Percentiles rank a stretch among this genome's conserved stretches.
These are phyloP conservation scores for Neonectria faginata DNA, from an alignment of 2,329 filamentous ascomycete species.

Conservation along the genomic window DNA sequence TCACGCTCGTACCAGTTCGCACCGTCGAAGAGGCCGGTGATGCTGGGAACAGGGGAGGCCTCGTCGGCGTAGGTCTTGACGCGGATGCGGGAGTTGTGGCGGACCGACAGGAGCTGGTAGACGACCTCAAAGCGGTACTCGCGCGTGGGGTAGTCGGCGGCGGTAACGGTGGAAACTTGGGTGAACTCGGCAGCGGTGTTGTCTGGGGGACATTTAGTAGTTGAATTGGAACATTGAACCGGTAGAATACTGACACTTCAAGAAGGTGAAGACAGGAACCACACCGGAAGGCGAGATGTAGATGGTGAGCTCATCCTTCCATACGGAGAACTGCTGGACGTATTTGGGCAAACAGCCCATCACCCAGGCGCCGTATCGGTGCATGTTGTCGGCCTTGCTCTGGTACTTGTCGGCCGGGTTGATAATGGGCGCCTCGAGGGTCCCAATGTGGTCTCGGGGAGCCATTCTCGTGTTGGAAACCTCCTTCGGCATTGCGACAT, in stretches of 20 bases:
- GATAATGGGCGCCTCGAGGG: slow-evolving; percentile 81
- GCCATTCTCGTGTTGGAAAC: slow-evolving; percentile 76
- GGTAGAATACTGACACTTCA: slow-evolving; percentile 72
- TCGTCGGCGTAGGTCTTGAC: slow-evolving; percentile 99
- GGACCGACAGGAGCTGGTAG: slow-evolving; percentile 95
- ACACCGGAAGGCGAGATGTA: slow-evolving; percentile 91
- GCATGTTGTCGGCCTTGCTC: slow-evolving; percentile 86
- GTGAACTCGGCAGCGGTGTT: slow-evolving; percentile 98
- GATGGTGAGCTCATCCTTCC: slow-evolving; percentile 98
- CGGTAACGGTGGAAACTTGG: slow-evolving; percentile 90
- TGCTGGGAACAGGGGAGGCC: slow-evolving; percentile 89
- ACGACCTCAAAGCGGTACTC: slow-evolving; percentile 97
- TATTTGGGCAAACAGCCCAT: slow-evolving; percentile 98
- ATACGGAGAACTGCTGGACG: slow-evolving; percentile 98
- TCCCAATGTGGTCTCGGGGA: slow-evolving; percentile 66
- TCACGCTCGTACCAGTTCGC: slow-evolving; percentile 99
- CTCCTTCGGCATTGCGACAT: slow-evolving; percentile 70
- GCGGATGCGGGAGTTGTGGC: slow-evolving; percentile 95
- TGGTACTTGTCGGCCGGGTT: slow-evolving; percentile 95
- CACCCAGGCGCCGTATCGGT: slow-evolving; percentile 95
- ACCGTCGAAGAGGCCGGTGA: slow-evolving; percentile 88
- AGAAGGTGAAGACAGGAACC: slow-evolving; percentile 90
- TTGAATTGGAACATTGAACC: slow-evolving; percentile 13
- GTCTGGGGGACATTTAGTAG: slow-evolving; percentile 61
- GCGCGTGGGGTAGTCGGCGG: slow-evolving; percentile 94